A percentile compares a stretch with the other conserved stretches of the same genome.
phyloP scores from a whole-genome alignment of 2,329 filamentous ascomycete genomes.

The Penicillium sp. region DNA sequence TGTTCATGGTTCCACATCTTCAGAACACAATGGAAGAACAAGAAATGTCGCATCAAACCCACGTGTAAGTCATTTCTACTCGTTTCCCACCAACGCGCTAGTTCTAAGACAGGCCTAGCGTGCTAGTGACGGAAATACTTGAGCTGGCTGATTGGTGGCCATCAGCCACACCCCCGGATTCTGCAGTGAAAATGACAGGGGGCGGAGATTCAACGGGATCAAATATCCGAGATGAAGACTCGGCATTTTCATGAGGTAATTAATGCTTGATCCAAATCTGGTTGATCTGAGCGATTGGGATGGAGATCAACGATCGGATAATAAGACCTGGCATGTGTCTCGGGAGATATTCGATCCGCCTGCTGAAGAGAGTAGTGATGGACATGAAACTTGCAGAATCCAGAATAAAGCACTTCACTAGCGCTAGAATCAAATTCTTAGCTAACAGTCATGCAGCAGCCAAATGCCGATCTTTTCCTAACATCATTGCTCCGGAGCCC shows the following conservation, averaged over 20 bases:
- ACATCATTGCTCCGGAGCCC: not conserved
- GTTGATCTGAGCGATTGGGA: not conserved
- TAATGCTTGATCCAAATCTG: not conserved
- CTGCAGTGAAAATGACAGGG: slow-evolving; percentile 14
- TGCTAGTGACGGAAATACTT: not conserved
- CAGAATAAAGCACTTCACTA: not conserved
- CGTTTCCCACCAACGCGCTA: slow-evolving; percentile 6
- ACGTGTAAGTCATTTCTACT: slow-evolving; percentile 6
- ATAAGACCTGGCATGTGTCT: not conserved
- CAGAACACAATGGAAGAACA: not conserved
- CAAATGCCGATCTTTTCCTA: slow-evolving; percentile 6
- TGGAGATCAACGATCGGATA: not conserved
- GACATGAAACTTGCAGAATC: not conserved
- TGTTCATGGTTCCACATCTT: slow-evolving; percentile 10
- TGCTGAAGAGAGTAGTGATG: not conserved
- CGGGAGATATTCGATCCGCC: slow-evolving; percentile 3
- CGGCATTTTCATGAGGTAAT: not conserved
- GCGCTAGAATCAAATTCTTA: not conserved
- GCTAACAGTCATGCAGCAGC: not conserved
- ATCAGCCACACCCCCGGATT: not conserved
- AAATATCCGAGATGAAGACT: not conserved
- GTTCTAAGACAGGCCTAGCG: not conserved
- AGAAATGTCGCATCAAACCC: not conserved
- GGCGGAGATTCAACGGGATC: slow-evolving; percentile 20
- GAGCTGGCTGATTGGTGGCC: slow-evolving; percentile 12